phyloP scores from a whole-genome alignment of 306 rosid species.

The Macrotyloma uniflorum region DNA sequence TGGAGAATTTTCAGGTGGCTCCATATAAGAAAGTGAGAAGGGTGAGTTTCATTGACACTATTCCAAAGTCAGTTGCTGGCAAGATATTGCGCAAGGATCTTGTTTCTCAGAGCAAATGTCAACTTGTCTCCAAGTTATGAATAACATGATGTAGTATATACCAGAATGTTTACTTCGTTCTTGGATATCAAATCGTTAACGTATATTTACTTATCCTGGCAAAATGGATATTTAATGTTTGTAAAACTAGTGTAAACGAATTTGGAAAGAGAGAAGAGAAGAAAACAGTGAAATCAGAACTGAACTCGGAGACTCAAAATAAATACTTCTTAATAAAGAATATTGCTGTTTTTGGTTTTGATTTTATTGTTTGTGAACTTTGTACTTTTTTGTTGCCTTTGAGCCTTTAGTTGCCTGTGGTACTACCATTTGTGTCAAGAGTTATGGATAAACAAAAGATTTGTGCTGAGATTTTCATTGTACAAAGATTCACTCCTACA shows the following conservation, averaged over 20 bases:
- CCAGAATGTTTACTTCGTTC: not conserved
- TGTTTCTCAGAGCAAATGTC: slow-evolving; percentile 57
- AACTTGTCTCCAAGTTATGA: slow-evolving; percentile 64
- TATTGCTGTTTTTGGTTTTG: not conserved
- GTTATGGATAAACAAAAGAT: not conserved
- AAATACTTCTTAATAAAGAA: not conserved
- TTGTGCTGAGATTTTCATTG: too few species aligned
- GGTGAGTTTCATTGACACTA: slow-evolving; percentile 61
- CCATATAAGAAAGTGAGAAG: slow-evolving; percentile 84
- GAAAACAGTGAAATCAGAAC: not conserved
- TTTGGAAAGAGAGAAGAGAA: not conserved
- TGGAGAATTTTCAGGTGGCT: slow-evolving; percentile 71
- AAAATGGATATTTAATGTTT: not conserved
- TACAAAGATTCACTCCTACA: too few species aligned
- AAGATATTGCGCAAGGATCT: slow-evolving; percentile 92
- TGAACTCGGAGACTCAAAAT: not conserved
- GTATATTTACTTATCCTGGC: not conserved
- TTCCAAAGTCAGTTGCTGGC: slow-evolving; percentile 90
- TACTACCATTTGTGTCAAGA: not conserved
- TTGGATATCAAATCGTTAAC: not conserved
- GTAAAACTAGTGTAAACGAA: not conserved
- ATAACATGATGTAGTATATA: not conserved
- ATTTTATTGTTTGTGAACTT: not conserved
- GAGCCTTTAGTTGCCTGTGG: not conserved
- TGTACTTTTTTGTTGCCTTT: not conserved